phyloP scores from a whole-genome alignment of 179 eudicot species.

The Amaranthus tricolor region DNA sequence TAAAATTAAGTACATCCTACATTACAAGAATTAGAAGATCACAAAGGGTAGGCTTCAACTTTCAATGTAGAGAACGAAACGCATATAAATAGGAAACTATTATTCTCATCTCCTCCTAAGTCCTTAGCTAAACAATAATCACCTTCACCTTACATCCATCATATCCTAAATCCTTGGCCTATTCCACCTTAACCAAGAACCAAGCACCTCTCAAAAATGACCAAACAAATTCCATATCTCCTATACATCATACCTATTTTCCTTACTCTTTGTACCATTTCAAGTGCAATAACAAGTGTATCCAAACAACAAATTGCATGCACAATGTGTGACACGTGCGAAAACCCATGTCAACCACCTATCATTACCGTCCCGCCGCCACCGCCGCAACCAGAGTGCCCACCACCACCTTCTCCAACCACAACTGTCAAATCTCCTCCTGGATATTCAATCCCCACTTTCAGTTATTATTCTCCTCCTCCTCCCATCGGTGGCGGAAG shows the following conservation, averaged over 20 bases:
- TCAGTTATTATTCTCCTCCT: conserved; percentile 26
- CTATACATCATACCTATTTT: conserved; percentile 13
- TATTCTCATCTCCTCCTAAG: no score
- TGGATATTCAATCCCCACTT: conserved; percentile 13
- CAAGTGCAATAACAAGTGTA: conserved; percentile 8
- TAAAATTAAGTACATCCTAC: no score
- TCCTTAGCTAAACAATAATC: no score
- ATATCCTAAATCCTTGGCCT: no score
- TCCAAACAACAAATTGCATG: conserved; percentile 26
- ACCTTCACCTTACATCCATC: no score
- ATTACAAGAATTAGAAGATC: no score
- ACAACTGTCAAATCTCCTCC: conserved; percentile 13
- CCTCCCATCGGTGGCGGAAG: conserved; percentile 11
- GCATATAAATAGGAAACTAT: no score
- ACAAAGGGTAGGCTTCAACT: no score
- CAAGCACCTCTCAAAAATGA: conserved; percentile 9
- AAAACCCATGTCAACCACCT: conserved; percentile 28
- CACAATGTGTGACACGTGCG: conserved; percentile 33
- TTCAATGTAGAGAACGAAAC: no score
- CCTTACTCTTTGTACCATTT: conserved; percentile 8
- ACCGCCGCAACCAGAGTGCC: not conserved
- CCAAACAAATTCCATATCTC: conserved; percentile 2
- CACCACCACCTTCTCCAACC: conserved; percentile 20
- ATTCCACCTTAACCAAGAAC: no score
- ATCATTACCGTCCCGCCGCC: not conserved